These are phyloP conservation scores for Pichia gijzeniarum DNA, from an alignment of 805 yeast genomes.

Conservation along the genomic window DNA sequence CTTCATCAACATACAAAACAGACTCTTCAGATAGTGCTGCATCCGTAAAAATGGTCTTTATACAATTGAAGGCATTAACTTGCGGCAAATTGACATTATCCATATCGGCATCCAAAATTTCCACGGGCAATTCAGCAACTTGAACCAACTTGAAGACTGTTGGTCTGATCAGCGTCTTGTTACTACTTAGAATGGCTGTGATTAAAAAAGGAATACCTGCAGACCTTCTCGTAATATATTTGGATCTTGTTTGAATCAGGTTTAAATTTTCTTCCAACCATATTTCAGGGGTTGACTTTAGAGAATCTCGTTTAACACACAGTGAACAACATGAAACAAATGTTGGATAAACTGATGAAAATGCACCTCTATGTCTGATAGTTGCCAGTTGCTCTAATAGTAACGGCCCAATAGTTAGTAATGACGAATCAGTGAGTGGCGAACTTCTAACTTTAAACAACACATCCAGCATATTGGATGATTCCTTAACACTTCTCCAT, in stretches of 20 bases:
- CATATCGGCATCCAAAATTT: constrained; percentile 23
- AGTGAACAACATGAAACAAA: constrained; percentile 58
- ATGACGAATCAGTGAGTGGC: constrained; percentile 25
- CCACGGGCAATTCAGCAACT: constrained; percentile 49
- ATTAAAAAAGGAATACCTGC: constrained; percentile 86
- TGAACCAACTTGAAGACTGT: constrained; percentile 47
- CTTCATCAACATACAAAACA: constrained; percentile 45
- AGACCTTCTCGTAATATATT: constrained; percentile 78
- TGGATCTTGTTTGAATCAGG: constrained; percentile 42
- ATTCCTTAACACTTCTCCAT: constrained; percentile 81
- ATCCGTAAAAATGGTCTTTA: constrained; percentile 69
- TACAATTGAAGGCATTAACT: constrained; percentile 87
- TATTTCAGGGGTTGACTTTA: constrained; percentile 32
- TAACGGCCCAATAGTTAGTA: constrained; percentile 43
- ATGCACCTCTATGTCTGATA: constrained; percentile 87
- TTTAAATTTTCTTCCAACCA: constrained; percentile 60
- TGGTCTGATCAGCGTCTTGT: constrained; percentile 35
- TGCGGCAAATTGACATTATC: constrained; percentile 74
- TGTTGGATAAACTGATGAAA: constrained; percentile 81
- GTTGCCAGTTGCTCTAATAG: constrained; percentile 61
- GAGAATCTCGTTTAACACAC: constrained; percentile 36
- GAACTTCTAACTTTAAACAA: constrained; percentile 28
- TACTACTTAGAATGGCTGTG: constrained; percentile 62
- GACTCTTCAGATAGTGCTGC: constrained; percentile 53
- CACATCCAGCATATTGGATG: constrained; percentile 47